Percentiles rank a stretch among this genome's conserved stretches.
These are phyloP conservation scores for Salix brachista DNA, from an alignment of 345 rosid genomes.

Conservation along the genomic window DNA sequence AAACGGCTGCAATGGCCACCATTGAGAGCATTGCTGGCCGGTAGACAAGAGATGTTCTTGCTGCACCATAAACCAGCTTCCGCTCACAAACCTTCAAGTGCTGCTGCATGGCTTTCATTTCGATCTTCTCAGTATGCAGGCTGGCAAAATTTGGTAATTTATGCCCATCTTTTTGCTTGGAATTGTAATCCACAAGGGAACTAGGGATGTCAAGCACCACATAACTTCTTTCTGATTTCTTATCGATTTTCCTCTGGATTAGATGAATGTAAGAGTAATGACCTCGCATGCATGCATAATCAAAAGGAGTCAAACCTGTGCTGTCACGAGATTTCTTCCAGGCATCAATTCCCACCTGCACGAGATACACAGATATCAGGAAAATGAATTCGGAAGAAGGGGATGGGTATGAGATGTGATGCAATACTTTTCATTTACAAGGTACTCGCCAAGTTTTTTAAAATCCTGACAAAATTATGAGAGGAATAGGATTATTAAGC, in stretches of 20 bases:
- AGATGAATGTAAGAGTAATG: constrained; percentile 91
- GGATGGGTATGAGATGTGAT: background rate
- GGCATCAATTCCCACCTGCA: constrained; percentile 82
- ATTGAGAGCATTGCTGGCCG: constrained; percentile 95
- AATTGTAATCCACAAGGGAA: background rate
- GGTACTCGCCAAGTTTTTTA: background rate
- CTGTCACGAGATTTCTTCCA: constrained; percentile 83
- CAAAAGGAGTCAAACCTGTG: constrained; percentile 96
- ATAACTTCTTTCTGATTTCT: constrained; percentile 38
- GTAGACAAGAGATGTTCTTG: constrained; percentile 60
- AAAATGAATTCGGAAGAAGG: background rate
- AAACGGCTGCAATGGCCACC: constrained; percentile 95
- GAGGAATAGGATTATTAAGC: background rate
- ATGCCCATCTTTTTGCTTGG: constrained; percentile 34
- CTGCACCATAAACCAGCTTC: constrained; percentile 47
- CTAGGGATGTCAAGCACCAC: constrained; percentile 60
- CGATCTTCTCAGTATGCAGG: constrained; percentile 52
- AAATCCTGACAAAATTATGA: background rate
- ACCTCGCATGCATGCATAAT: constrained; percentile 89
- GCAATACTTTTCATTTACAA: background rate
- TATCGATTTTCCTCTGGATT: constrained; percentile 73
- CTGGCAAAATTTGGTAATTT: constrained; percentile 15
- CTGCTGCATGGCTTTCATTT: constrained; percentile 18
- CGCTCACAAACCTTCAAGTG: constrained; percentile 68
- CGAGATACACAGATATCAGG: background rate